Evolutionary conservation across 371 early-diverging fungal species (phyloP).

Genomic region (Rhizomucor pusillus): DNA sequence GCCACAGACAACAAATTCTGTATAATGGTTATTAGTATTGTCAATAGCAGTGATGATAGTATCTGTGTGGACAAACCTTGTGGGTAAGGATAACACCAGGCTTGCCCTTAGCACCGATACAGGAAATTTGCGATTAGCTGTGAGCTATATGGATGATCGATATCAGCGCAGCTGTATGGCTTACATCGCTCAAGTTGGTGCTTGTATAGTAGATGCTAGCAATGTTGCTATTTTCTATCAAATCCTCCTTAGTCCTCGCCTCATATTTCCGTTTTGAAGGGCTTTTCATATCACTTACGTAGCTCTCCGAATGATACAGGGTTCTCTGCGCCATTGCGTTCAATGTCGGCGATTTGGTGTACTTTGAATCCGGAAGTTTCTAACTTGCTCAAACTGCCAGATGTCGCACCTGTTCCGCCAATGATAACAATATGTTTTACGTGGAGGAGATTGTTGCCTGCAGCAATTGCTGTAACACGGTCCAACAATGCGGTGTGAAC

Average conservation of each 20-base stretch:
- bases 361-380: constrained; percentile 24
- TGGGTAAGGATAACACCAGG: constrained; percentile 48
- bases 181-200: background rate
- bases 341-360: constrained; percentile 29
- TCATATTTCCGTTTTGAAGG: too few species aligned
- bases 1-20: too few species aligned
- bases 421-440: constrained; percentile 30
- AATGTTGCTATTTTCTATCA: constrained; percentile 30
- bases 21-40: background rate
- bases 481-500: constrained; percentile 18
- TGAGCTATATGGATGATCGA: too few species aligned
- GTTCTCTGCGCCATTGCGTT: constrained; percentile 20
- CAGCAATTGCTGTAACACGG: constrained; percentile 16
- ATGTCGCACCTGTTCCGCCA: constrained; percentile 34
- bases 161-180: too few species aligned
- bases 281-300: constrained; percentile 22
- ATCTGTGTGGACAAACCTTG: constrained; percentile 26
- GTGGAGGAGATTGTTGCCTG: constrained; percentile 8
- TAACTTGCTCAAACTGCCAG: background rate
- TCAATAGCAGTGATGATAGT: too few species aligned
- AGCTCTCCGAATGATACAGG: constrained; percentile 25
- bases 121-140: constrained; percentile 1
- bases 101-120: constrained; percentile 11
- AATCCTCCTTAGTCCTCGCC: background rate
- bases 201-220: constrained; percentile 36